Evolutionary conservation across 352 stramenopile genomes (phyloP), one percentile per base, ranked within the genome.

Genomic region (Phytopythium vexans): DNA sequence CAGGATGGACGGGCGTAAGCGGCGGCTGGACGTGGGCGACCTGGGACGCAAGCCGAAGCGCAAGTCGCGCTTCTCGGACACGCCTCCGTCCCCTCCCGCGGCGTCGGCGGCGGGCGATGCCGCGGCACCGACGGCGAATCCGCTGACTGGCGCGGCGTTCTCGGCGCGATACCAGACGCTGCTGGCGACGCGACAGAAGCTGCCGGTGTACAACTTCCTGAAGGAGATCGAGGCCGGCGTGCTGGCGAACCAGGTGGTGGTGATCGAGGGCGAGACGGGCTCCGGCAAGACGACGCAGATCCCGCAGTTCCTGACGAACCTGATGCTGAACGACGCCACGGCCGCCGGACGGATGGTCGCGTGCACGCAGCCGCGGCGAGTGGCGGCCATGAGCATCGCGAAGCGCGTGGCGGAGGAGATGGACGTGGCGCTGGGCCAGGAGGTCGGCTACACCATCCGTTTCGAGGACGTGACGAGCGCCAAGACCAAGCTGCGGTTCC

Each of bases 371-470:
- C 97, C 97, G 11, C 86, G 97, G 46, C 84, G 97, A 66, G 97
- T 99, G 37, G 97, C 97, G 2, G 97, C 97, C 14, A 99, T 98
- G 67, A 97, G 82, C 62, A 98, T 99, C 59, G 97, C 97, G 21
- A 89, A 92, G 59, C 96, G 97, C 62, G 97, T 99, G 8, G 92
- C 97, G 0, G 96, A 99, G 54, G 97, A 99, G 69, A 98, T 99
- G 93, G 97, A 99, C 68, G 97, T 99, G 6, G 69, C 88, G 50
- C 74, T 99, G 14, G 97, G 97, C 12, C 68, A 97, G 53, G 88
- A 99, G 64, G 97, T 99, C 3, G 97, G 97, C 14, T 99, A 99
- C 70, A 99, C 95, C 9, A 99, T 99, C 74, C 96, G 97, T 49
- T 99, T 99, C 69, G 97, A 99, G 61, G 97, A 99, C 72, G 77